Evolutionary conservation across 352 stramenopile species (phyloP).

Genomic region (Phytophthora tubulina): DNA sequence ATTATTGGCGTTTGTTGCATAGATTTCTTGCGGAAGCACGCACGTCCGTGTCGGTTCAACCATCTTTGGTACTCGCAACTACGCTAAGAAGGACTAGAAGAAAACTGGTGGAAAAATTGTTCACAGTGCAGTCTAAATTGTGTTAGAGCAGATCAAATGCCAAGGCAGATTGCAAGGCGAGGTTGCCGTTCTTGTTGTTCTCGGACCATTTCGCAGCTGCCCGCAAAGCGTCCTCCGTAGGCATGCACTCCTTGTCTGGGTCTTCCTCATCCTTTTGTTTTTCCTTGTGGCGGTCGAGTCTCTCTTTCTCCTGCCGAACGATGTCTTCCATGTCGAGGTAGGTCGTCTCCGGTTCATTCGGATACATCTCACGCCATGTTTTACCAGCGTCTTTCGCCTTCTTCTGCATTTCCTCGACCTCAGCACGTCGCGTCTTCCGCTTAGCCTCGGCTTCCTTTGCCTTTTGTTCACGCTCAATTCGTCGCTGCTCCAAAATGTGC

Average conservation of each 20-base stretch:
- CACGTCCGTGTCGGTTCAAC: slow-evolving; percentile 97
- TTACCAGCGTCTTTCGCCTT: slow-evolving; percentile 67
- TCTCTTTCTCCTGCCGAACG: slow-evolving; percentile 55
- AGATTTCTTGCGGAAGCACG: slow-evolving; percentile 96
- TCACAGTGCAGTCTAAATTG: not conserved
- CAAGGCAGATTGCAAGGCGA: slow-evolving; percentile 67
- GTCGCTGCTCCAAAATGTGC: slow-evolving; percentile 83
- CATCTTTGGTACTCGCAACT: slow-evolving; percentile 98
- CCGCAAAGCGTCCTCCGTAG: slow-evolving; percentile 55
- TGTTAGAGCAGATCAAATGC: slow-evolving; percentile 73
- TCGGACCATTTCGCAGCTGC: slow-evolving; percentile 63
- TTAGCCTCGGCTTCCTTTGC: slow-evolving; percentile 66
- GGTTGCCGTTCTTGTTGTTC: slow-evolving; percentile 41
- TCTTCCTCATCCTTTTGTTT: slow-evolving; percentile 30
- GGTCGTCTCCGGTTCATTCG: slow-evolving; percentile 76
- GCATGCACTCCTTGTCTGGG: slow-evolving; percentile 30
- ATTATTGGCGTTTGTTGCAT: slow-evolving; percentile 12
- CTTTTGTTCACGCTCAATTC: slow-evolving; percentile 68
- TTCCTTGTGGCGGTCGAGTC: slow-evolving; percentile 42
- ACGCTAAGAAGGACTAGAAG: slow-evolving; percentile 66
- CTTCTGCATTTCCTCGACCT: slow-evolving; percentile 66
- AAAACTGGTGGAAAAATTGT: slow-evolving; percentile 7
- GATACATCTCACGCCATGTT: slow-evolving; percentile 85
- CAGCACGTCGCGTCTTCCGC: slow-evolving; percentile 46
- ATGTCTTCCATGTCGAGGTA: slow-evolving; percentile 85